Base-by-base conservation (phyloP, 2,329 filamentous ascomycete species). In the Colletotrichum eleusines region DNA sequence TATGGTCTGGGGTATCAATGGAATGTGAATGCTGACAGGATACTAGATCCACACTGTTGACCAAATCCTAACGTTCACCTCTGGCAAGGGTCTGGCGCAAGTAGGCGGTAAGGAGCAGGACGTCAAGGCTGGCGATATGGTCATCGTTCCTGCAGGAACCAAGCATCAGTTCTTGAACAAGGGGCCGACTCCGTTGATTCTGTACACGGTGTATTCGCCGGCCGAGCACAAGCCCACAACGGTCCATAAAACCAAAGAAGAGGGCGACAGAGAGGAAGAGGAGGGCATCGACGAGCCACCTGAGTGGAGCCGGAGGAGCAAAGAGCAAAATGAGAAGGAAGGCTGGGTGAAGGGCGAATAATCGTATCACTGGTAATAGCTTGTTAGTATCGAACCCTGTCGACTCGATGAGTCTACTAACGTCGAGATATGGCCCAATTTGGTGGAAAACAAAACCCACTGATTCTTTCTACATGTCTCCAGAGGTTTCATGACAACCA, bases 121-220 rank as follows among this genome's bases (percentile, higher is more conserved):
- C 33, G 80, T 82, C 5, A 79, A 79, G 53, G 79, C 77, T 0
- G 79, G 80, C 18, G 79, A 81, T 50, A 78, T 81, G 69, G 78
- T 81, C 8, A 77, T 80, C 51, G 89, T 91, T 3, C 89, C 90
- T 0, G 90, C 89, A 0, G 89, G 89, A 0, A 91, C 89, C 2
- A 87, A 89, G 77, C 89, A 91, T 76, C 89, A 91, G 76, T 91
- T 91, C 76, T 80, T 91, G 60, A 91, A 90, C 68, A 88, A 83
- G 2, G 89, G 89, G 1, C 82, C 86, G 0, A 84, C 84, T 60
- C 88, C 89, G 2, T 77, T 91, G 62, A 87, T 90, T 73, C 76
- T 91, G 46, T 87, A 91, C 61, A 91, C 89, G 0, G 85, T 91
- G 6, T 91, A 91, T 76, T 84, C 84, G 16, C 89, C 89, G 0